phyloP scores from a whole-genome alignment of 257 asterid genomes.

The Solanum boliviense region DNA sequence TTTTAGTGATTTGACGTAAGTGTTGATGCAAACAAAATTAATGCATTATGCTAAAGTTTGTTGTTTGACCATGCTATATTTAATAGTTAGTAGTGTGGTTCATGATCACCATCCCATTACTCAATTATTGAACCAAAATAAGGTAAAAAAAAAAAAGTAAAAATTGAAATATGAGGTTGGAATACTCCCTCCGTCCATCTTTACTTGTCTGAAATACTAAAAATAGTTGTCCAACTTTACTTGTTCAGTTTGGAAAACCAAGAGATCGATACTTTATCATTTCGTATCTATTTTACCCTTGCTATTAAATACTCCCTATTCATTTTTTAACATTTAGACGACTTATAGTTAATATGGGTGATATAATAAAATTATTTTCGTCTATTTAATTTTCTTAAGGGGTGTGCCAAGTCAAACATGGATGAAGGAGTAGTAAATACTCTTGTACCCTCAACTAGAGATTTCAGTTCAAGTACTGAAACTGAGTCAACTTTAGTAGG shows the following conservation, averaged over 20 bases:
- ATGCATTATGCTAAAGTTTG: background rate
- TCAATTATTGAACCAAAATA: background rate
- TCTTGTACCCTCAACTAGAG: background rate
- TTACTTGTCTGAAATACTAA: rapidly evolving
- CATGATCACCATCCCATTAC: background rate
- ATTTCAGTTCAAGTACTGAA: background rate
- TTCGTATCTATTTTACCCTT: no score
- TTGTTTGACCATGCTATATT: background rate
- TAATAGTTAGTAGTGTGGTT: background rate
- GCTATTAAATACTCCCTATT: no score
- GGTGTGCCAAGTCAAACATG: no score
- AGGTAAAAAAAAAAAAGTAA: background rate
- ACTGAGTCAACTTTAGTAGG: background rate
- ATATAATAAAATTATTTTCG: no score
- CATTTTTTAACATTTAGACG: no score
- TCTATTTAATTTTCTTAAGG: no score
- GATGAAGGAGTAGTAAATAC: background rate
- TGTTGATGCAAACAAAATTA: conserved; percentile 21
- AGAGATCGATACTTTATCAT: no score
- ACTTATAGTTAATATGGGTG: no score
- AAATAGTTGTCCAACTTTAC: background rate
- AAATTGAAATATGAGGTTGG: background rate
- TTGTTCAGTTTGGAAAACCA: no score
- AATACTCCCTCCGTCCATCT: background rate
- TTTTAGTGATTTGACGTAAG: conserved; percentile 22